phyloP scores from a whole-genome alignment of 192 early-diverging fungal genomes.

The Linnemannia elongata region DNA sequence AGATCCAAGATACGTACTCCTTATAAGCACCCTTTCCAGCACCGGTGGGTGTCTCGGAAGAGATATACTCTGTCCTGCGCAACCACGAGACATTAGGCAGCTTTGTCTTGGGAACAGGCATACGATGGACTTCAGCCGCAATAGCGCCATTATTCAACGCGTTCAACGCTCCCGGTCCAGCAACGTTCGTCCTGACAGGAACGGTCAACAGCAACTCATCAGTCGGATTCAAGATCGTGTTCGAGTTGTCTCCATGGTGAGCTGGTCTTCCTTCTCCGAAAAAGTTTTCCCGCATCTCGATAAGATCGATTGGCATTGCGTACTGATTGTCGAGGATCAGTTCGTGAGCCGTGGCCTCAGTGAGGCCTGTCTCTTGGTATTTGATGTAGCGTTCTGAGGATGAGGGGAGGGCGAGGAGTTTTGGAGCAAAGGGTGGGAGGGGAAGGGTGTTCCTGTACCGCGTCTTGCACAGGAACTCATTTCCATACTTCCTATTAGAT shows the following conservation, averaged over 20 bases:
- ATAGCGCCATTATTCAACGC: neutral
- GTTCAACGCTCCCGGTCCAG: neutral
- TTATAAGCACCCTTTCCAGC: conserved; percentile 48
- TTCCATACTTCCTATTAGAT: conserved; percentile 58
- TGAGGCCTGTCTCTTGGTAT: conserved; percentile 60
- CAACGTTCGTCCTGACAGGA: conserved; percentile 19
- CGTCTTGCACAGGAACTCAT: conserved; percentile 63
- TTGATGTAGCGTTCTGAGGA: conserved; percentile 60
- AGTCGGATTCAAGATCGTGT: conserved; percentile 8
- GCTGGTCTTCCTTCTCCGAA: conserved; percentile 58
- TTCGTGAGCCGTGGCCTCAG: conserved; percentile 60
- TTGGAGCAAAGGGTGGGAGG: conserved; percentile 62
- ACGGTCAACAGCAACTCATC: conserved; percentile 23
- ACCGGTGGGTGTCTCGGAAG: conserved; percentile 57
- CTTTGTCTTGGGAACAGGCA: conserved; percentile 30
- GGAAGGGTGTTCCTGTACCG: conserved; percentile 67
- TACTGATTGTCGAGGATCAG: conserved; percentile 60
- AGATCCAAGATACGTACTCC: conserved; percentile 23
- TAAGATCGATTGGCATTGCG: conserved; percentile 61
- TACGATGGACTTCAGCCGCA: neutral
- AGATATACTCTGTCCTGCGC: conserved; percentile 70
- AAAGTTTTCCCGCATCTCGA: conserved; percentile 59
- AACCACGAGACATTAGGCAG: conserved; percentile 64
- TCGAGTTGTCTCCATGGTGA: conserved; percentile 18
- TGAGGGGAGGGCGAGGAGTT: conserved; percentile 59